Evolutionary conservation across 805 yeast species (phyloP), one percentile per base, ranked within the genome.

Genomic region (Wickerhamomyces sydowiorum): DNA sequence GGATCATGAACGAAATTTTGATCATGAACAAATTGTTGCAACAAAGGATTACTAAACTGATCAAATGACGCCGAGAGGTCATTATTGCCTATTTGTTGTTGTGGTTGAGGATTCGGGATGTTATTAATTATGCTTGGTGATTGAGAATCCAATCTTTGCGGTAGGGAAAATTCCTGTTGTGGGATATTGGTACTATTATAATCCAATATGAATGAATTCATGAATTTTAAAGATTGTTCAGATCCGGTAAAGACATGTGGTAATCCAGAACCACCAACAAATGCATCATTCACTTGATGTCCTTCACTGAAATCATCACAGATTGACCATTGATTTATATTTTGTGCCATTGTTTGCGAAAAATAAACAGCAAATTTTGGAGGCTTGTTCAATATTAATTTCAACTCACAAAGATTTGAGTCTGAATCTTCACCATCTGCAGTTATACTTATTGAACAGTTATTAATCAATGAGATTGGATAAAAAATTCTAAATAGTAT

Each of bases 281-380:
- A 78, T 0, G 93, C 91, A 44, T 72, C 73, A 41, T 77, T 78
- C 6, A 86, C 93, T 56, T 85, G 91, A 53, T 82, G 88, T 13
- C 86, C 90, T 53, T 85, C 93, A 44, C 87, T 80, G 50, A 86
- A 86, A 61, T 86, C 95, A 44, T 83, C 91, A 61, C 91, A 84
- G 21, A 83, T 80, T 1, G 86, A 80, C 90, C 90, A 82, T 52
- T 79, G 85, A 56, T 81, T 81, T 20, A 71, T 60, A 48, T 73
- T 68, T 47, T 71, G 70, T 2, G 56, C 58, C 39, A 71, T 70
- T 15, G 77, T 76, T 51, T 76, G 73, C 43, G 79, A 66, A 57
- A 84, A 85, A 53, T 80, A 82, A 1, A 86, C 93, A 1, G 90
- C 86, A 62, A 86, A 86, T 53, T 79, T 80, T 5, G 95, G 95